A percentile compares a stretch with the other conserved stretches of the same genome.
These are phyloP conservation scores for Rhizoclosmatium globosum DNA, from an alignment of 192 early-diverging fungal species.

Conservation along the genomic window DNA sequence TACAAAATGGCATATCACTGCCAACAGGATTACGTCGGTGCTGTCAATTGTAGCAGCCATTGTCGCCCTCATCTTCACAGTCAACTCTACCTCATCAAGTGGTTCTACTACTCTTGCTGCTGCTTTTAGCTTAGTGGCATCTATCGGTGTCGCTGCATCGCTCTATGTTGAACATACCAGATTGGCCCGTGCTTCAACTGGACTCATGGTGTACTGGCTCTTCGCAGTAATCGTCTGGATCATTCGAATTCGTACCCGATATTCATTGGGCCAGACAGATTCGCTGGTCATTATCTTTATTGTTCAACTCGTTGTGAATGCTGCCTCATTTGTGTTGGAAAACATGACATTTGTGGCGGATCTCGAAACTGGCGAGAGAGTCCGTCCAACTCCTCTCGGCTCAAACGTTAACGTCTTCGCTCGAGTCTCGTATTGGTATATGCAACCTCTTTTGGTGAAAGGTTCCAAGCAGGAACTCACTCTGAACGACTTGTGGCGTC, in stretches of 20 bases:
- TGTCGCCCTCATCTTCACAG: neutral
- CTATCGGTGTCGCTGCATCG: neutral
- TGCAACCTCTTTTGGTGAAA: slow-evolving; percentile 33
- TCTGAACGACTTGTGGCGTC: slow-evolving; percentile 39
- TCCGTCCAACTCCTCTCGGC: slow-evolving; percentile 33
- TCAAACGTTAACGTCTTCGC: slow-evolving; percentile 45
- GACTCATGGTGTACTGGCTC: slow-evolving; percentile 41
- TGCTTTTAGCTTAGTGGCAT: slow-evolving; percentile 7
- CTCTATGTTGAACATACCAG: slow-evolving; percentile 38
- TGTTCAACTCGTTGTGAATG: neutral
- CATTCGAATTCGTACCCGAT: slow-evolving; percentile 35
- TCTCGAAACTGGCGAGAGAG: neutral
- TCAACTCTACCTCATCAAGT: neutral
- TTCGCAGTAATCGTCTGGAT: slow-evolving; percentile 10
- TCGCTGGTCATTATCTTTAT: neutral
- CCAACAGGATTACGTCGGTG: neutral
- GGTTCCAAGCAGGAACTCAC: slow-evolving; percentile 29
- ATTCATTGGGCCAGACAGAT: neutral
- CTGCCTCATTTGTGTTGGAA: slow-evolving; percentile 30
- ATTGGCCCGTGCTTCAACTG: slow-evolving; percentile 33
- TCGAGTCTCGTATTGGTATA: slow-evolving; percentile 40
- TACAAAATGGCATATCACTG: slow-evolving; percentile 25
- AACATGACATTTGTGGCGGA: slow-evolving; percentile 34
- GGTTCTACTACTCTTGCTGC: slow-evolving; percentile 12
- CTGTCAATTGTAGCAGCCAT: neutral